Conservation (phyloP, 345 rosid genomes). For the Dimocarpus longan region DNA sequence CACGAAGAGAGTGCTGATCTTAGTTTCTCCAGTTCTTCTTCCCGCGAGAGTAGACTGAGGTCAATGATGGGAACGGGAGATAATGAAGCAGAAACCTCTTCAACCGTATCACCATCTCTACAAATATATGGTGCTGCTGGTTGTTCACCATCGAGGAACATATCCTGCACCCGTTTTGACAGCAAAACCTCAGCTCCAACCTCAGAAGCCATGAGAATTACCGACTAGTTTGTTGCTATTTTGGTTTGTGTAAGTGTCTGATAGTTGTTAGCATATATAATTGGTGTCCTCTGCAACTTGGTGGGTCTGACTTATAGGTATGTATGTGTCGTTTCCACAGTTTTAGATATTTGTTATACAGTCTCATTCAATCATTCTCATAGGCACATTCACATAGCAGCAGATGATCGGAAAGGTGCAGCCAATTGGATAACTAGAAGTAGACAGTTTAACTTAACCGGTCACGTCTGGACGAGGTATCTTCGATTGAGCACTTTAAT, state of each 20-base stretch:
- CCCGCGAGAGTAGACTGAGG: slow-evolving; percentile 33
- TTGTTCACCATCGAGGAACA: slow-evolving; percentile 35
- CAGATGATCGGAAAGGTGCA: no score
- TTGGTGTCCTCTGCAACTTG: no score
- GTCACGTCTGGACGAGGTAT: no score
- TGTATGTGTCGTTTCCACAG: no score
- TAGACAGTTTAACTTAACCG: no score
- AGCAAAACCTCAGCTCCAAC: slow-evolving; percentile 36
- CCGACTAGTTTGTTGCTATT: background rate
- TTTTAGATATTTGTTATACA: no score
- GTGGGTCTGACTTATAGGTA: no score
- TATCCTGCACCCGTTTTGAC: slow-evolving; percentile 45
- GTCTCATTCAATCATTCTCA: no score
- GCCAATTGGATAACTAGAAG: background rate
- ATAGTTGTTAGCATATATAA: no score
- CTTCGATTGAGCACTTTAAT: no score
- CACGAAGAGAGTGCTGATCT: slow-evolving; percentile 49
- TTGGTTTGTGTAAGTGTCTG: background rate
- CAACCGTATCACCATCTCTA: slow-evolving; percentile 26
- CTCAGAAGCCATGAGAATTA: background rate
- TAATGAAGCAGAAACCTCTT: slow-evolving; percentile 26
- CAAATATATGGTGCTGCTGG: slow-evolving; percentile 31
- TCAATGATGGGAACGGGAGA: slow-evolving; percentile 42
- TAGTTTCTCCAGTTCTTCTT: slow-evolving; percentile 42
- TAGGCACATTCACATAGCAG: no score